Percentiles rank a stretch among this genome's conserved stretches.
These are phyloP conservation scores for Penicillium nordicum DNA, from an alignment of 2,329 filamentous ascomycete genomes.

Conservation along the genomic window DNA sequence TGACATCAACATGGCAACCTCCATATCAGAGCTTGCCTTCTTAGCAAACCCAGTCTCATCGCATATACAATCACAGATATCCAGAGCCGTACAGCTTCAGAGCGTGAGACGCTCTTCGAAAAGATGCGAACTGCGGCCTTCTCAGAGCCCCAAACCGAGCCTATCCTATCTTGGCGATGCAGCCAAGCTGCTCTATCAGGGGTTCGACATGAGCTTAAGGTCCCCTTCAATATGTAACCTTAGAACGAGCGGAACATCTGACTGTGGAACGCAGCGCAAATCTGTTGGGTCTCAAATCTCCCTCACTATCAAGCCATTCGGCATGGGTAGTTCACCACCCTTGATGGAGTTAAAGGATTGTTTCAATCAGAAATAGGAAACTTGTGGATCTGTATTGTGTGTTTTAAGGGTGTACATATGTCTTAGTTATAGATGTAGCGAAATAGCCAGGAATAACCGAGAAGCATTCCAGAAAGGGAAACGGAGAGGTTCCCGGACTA, in stretches of 20 bases:
- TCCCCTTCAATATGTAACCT: neutral
- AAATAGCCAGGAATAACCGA: neutral
- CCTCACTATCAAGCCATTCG: neutral
- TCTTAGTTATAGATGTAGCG: neutral
- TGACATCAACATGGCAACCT: neutral
- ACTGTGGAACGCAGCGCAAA: neutral
- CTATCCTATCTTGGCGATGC: neutral
- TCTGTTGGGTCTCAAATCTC: neutral
- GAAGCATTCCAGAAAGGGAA: neutral
- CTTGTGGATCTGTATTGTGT: neutral
- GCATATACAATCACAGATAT: neutral
- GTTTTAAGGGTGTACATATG: neutral
- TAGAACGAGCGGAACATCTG: neutral
- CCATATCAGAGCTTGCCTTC: neutral
- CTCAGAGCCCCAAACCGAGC: neutral
- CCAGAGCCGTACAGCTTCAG: neutral
- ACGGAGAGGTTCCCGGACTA: neutral
- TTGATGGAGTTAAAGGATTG: neutral
- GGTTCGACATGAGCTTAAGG: neutral
- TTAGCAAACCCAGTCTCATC: neutral
- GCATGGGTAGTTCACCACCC: neutral
- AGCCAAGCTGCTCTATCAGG: neutral
- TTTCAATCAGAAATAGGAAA: neutral
- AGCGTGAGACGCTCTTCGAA: too few species aligned
- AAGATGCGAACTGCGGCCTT: neutral